Conservation (phyloP, 2,329 filamentous ascomycete genomes). For the Hypoxylon sp. region DNA sequence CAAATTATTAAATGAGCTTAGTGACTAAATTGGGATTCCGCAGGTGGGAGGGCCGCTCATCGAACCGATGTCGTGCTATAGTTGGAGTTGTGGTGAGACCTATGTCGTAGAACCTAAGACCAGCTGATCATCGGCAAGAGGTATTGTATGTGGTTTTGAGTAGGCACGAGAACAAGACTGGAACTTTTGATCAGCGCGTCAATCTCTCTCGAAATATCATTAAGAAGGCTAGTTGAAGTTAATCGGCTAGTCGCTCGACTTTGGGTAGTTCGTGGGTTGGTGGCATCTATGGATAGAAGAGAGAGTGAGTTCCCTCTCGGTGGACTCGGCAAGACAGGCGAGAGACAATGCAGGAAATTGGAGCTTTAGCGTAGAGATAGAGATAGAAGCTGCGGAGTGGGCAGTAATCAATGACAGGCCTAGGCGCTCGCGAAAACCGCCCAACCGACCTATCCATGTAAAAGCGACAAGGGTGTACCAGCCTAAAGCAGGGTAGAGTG, state of each 20-base stretch:
- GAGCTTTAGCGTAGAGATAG: constrained; percentile 35
- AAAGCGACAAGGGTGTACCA: constrained; percentile 35
- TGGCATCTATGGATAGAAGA: constrained; percentile 9
- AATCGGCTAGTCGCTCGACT: constrained; percentile 26
- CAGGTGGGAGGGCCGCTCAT: constrained; percentile 37
- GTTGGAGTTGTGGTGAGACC: constrained; percentile 43
- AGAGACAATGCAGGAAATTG: constrained; percentile 28
- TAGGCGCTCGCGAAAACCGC: constrained; percentile 45
- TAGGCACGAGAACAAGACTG: constrained; percentile 29
- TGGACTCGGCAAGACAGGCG: constrained; percentile 27
- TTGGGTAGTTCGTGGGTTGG: constrained; percentile 18
- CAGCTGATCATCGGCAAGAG: constrained; percentile 38
- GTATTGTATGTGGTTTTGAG: constrained; percentile 20
- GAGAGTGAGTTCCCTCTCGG: constrained; percentile 17
- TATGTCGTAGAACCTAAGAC: constrained; percentile 46
- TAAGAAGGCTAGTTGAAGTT: constrained; percentile 13
- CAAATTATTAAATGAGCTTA: constrained; percentile 37
- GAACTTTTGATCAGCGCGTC: constrained; percentile 31
- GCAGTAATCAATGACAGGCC: constrained; percentile 45
- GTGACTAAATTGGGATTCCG: constrained; percentile 25
- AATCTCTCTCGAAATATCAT: constrained; percentile 27
- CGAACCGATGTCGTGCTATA: constrained; percentile 35
- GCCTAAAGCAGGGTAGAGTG: constrained; percentile 42
- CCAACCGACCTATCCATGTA: constrained; percentile 37
- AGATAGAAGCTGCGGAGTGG: constrained; percentile 42